A percentile compares a stretch with the other conserved stretches of the same genome.
Evolutionary conservation across 805 yeast genomes (phyloP).

Genomic region (Nakazawaea ernobii): DNA sequence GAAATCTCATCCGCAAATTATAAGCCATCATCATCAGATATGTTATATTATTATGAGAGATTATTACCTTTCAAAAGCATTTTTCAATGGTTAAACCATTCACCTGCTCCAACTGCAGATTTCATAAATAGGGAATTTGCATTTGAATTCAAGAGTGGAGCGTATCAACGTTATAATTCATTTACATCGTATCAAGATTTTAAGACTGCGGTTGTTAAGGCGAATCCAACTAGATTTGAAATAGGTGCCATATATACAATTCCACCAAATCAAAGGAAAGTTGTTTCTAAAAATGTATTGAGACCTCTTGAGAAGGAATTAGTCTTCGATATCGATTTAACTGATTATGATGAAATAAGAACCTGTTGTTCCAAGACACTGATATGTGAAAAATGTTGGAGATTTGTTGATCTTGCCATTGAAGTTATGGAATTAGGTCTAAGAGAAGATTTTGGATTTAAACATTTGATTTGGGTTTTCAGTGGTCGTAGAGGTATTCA

Average conservation of each 20-base stretch:
- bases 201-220: conserved; percentile 63
- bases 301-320: conserved; percentile 81
- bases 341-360: conserved; percentile 90
- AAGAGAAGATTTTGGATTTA: conserved; percentile 83
- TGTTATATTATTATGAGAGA: conserved; percentile 64
- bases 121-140: conserved; percentile 92
- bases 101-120: conserved; percentile 66
- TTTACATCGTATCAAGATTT: conserved; percentile 64
- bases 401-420: conserved; percentile 80
- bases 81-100: conserved; percentile 88
- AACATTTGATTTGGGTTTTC: conserved; percentile 87
- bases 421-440: conserved; percentile 67
- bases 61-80: conserved; percentile 72
- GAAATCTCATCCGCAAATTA: conserved; percentile 10
- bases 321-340: conserved; percentile 95
- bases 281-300: conserved; percentile 69
- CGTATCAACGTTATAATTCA: conserved; percentile 86
- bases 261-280: conserved; percentile 82
- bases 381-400: conserved; percentile 91
- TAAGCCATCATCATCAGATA: conserved; percentile 49
- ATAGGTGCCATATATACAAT: conserved; percentile 88
- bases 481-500: conserved; percentile 99
- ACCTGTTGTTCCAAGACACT: conserved; percentile 87
- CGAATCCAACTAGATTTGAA: conserved; percentile 88
- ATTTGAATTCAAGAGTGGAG: conserved; percentile 80